phyloP scores from a whole-genome alignment of 2,329 filamentous ascomycete genomes.

The Microsporum audouinii region DNA sequence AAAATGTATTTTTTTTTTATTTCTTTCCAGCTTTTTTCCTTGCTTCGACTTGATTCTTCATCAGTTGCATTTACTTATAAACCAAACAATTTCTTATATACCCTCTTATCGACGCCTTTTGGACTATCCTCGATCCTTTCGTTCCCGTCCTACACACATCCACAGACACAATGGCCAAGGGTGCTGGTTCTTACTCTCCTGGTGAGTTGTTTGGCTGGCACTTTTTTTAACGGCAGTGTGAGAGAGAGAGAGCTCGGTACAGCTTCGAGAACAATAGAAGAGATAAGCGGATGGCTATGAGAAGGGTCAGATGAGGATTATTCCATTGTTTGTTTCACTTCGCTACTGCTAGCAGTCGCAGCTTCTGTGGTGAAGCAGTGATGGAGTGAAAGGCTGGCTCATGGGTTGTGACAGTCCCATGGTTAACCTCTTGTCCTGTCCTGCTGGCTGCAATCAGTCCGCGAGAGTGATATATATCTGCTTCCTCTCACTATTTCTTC shows the following conservation, averaged over 20 bases:
- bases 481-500: not conserved
- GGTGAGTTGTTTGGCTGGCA: constrained; percentile 29
- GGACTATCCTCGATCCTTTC: constrained; percentile 17
- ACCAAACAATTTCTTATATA: constrained; percentile 12
- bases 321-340: not conserved
- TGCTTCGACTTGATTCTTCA: constrained; percentile 8
- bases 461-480: not conserved
- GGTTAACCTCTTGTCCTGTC: not conserved
- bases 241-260: not conserved
- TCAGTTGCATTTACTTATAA: constrained; percentile 5
- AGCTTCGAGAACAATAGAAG: not conserved
- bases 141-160: not conserved
- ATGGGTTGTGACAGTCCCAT: not conserved
- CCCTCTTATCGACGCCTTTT: constrained; percentile 20
- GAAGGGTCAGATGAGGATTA: not conserved
- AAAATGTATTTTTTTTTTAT: not conserved
- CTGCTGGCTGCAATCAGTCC: not conserved
- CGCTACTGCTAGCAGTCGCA: not conserved
- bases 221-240: not conserved
- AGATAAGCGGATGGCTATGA: not conserved
- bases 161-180: constrained; percentile 33
- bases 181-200: constrained; percentile 29
- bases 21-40: constrained; percentile 4
- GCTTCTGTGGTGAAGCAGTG: not conserved
- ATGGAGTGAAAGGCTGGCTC: not conserved